phyloP scores from a whole-genome alignment of 345 rosid genomes.

The Trapa bicornis region DNA sequence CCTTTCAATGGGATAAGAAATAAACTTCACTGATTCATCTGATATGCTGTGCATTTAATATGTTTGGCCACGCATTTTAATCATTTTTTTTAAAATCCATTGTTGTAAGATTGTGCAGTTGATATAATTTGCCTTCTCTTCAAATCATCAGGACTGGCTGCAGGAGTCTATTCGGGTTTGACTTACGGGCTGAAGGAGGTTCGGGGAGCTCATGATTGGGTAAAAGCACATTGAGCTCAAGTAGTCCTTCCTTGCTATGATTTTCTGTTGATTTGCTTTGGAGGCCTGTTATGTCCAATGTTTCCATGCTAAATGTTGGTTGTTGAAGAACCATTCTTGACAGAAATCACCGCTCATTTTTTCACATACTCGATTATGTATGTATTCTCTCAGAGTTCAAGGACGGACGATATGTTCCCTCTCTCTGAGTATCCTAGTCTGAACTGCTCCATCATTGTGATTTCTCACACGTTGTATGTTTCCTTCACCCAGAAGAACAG shows the following conservation, averaged over 20 bases:
- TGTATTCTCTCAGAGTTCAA: too few relatives aligned
- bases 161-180: constrained; percentile 78
- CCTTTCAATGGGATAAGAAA: constrained; percentile 67
- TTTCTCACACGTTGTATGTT: not conserved
- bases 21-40: not conserved
- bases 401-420: too few relatives aligned
- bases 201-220: constrained; percentile 94
- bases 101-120: not conserved
- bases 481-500: constrained; percentile 52
- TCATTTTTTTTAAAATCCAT: not conserved
- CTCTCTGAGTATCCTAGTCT: too few relatives aligned
- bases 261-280: not conserved
- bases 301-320: too few relatives aligned
- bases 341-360: too few relatives aligned
- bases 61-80: not conserved
- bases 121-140: not conserved
- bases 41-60: not conserved
- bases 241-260: not conserved
- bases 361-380: too few relatives aligned
- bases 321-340: too few relatives aligned
- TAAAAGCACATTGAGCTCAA: constrained; percentile 8
- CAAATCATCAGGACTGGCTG: constrained; percentile 52
- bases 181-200: constrained; percentile 78
- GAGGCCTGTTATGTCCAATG: not conserved
- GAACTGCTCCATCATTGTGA: too few relatives aligned